These are phyloP conservation scores for Colletotrichum chrysophilum DNA, from an alignment of 2,329 filamentous ascomycete genomes.

Conservation along the genomic window DNA sequence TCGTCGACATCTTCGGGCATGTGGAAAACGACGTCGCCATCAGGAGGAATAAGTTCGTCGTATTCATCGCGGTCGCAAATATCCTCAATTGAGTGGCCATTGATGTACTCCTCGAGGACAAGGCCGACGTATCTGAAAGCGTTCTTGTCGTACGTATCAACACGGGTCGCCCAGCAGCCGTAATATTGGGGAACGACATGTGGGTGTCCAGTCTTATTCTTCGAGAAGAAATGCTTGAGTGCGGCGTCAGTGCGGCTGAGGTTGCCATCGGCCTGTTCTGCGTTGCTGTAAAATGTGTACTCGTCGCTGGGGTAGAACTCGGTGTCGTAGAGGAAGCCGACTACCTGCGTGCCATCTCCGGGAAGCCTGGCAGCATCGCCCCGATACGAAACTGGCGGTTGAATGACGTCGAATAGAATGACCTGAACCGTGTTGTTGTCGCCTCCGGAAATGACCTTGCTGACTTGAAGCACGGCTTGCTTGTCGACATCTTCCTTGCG, in stretches of 20 bases:
- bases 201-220: background rate
- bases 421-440: background rate
- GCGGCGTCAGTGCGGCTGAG: background rate
- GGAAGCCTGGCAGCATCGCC: background rate
- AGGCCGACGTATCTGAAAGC: background rate
- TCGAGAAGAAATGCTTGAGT: background rate
- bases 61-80: background rate
- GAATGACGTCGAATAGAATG: accelerated
- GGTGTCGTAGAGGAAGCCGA: background rate
- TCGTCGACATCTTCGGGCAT: background rate
- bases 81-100: background rate
- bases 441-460: background rate
- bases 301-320: background rate
- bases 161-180: background rate
- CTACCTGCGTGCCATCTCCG: background rate
- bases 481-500: background rate
- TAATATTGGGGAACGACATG: background rate
- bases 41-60: background rate
- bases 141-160: background rate
- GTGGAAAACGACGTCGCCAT: background rate
- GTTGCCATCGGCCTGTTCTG: background rate
- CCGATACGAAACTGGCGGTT: accelerated
- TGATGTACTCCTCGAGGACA: background rate
- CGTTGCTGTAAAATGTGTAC: background rate
- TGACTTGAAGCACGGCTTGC: background rate